These are phyloP conservation scores for Gastroboletus turbinatus DNA, from an alignment of 1,284 basidiomycete genomes.

Conservation along the genomic window DNA sequence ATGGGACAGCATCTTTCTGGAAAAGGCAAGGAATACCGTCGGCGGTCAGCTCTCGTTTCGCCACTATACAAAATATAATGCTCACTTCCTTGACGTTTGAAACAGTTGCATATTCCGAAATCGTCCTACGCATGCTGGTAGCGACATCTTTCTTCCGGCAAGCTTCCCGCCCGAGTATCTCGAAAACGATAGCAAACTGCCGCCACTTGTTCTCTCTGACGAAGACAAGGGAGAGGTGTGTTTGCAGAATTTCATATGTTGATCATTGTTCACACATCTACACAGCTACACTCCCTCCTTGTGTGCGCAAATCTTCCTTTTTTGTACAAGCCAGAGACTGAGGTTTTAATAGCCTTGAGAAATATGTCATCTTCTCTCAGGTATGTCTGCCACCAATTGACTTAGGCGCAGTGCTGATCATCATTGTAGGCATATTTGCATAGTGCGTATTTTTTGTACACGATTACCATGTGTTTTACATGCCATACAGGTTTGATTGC, in stretches of 20 bases:
- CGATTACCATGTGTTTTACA: slow-evolving; percentile 7
- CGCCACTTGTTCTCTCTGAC: slow-evolving; percentile 18
- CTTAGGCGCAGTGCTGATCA: not conserved
- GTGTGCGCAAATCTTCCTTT: slow-evolving; percentile 44
- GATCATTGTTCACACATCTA: slow-evolving; percentile 7
- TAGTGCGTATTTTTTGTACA: slow-evolving; percentile 35
- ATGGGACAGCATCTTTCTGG: slow-evolving; percentile 50
- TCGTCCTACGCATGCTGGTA: slow-evolving; percentile 35
- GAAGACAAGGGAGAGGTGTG: slow-evolving; percentile 26
- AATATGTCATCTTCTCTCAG: slow-evolving; percentile 64
- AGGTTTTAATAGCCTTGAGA: slow-evolving; percentile 49
- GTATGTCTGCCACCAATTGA: slow-evolving; percentile 18
- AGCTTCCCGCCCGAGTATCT: slow-evolving; percentile 37
- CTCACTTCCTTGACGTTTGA: slow-evolving; percentile 1
- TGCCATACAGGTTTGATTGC: slow-evolving; percentile 42
- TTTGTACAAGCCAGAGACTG: not conserved
- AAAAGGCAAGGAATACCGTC: slow-evolving; percentile 54
- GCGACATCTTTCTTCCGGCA: slow-evolving; percentile 46
- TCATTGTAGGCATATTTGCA: slow-evolving; percentile 49
- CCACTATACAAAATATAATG: not conserved
- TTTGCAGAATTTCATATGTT: not conserved
- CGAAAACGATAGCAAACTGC: not conserved
- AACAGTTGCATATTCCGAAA: slow-evolving; percentile 47
- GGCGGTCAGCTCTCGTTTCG: slow-evolving; percentile 34
- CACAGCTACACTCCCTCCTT: slow-evolving; percentile 53